Evolutionary conservation across 805 yeast species (phyloP), one percentile per base, ranked within the genome.

Genomic region (Suhomyces canberraensis): DNA sequence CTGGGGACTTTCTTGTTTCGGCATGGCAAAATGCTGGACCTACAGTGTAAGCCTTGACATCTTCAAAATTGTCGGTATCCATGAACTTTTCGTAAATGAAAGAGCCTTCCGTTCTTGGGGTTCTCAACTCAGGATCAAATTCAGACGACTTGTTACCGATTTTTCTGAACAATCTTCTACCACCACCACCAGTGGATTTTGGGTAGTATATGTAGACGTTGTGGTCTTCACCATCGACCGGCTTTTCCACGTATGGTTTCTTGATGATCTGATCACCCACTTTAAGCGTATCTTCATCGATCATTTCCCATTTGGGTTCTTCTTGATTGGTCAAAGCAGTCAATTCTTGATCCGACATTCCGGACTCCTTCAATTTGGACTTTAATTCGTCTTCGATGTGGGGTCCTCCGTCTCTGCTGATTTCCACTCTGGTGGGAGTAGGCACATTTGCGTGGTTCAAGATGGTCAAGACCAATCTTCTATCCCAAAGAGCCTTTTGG

Each of bases 191-290:
- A 35, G 84, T 84, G 40, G 83, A 76, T 39, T 77, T 75, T 24
- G 90, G 84, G 58, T 91, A 93, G 63, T 93, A 93, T 26, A 93
- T 90, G 59, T 84, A 86, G 31, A 93, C 91, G 55, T 93, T 93
- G 62, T 93, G 99, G 61, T 93, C 96, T 63, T 93, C 99, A 37
- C 99, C 99, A 60, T 93, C 96, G 3, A 90, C 98, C 1, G 99
- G 99, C 50, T 93, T 93, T 60, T 93, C 99, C 22, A 93, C 98
- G 70, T 81, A 93, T 5, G 99, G 99, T 57, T 93, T 93, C 27
- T 69, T 71, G 66, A 93, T 66, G 7, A 68, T 66, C 50, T 76
- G 60, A 7, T 95, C 96, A 47, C 84, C 77, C 16, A 85, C 93
- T 41, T 74, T 75, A 30, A 84, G 67, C 2, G 96, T 81, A 42